Evolutionary conservation across 768 basidiomycete genomes (phyloP).

Genomic region (Tricholoma furcatifolium): DNA sequence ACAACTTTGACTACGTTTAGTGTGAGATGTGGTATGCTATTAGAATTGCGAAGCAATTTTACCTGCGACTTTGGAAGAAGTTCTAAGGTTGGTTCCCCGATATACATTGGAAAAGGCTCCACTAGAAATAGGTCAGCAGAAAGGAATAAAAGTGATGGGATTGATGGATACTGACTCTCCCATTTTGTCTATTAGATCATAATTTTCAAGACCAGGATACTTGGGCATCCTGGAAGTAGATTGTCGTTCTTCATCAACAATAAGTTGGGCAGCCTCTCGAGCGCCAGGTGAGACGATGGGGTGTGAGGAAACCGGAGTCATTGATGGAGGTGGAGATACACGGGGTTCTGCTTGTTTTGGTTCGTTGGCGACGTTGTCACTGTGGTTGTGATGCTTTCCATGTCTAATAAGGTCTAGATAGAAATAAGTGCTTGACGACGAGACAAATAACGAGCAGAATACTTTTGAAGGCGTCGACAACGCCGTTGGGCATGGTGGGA

Average conservation of each 20-base stretch:
- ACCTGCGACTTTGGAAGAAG: constrained; percentile 83
- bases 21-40: constrained; percentile 17
- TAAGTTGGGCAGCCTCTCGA: constrained; percentile 56
- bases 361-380: constrained; percentile 24
- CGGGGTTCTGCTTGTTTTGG: constrained; percentile 21
- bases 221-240: constrained; percentile 77
- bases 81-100: constrained; percentile 77
- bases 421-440: constrained; percentile 12
- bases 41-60: constrained; percentile 24
- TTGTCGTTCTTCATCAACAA: constrained; percentile 75
- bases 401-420: constrained; percentile 75
- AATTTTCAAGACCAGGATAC: constrained; percentile 83
- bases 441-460: constrained; percentile 21
- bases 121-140: constrained; percentile 35
- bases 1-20: constrained; percentile 80
- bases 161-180: constrained; percentile 70
- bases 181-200: constrained; percentile 80
- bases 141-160: constrained; percentile 10
- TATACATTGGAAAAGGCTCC: constrained; percentile 99
- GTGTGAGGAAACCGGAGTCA: constrained; percentile 17
- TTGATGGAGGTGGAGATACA: constrained; percentile 30
- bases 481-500: constrained; percentile 56
- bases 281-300: constrained; percentile 26
- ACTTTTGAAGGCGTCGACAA: constrained; percentile 92
- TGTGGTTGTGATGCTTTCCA: constrained; percentile 64